Conservation (phyloP, 805 yeast species). For the Candida rishiriensis region DNA sequence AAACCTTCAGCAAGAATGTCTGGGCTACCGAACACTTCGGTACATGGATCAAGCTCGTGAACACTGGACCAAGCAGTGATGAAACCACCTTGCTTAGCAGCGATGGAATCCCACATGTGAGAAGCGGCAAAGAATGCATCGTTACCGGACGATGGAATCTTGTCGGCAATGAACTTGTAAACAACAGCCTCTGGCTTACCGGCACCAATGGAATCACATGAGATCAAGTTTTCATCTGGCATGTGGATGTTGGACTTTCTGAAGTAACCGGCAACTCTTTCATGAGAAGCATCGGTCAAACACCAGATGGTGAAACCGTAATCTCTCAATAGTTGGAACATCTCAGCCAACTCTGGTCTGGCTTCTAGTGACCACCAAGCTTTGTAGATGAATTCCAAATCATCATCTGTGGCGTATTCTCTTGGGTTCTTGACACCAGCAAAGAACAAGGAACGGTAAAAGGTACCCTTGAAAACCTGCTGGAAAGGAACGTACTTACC, state of each 20-base stretch:
- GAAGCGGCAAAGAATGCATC: slow-evolving; percentile 32
- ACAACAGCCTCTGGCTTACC: slow-evolving; percentile 29
- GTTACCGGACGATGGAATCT: slow-evolving; percentile 22
- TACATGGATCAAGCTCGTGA: slow-evolving; percentile 27
- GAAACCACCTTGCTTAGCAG: slow-evolving; percentile 30
- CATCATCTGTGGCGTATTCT: slow-evolving; percentile 24
- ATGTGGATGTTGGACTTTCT: slow-evolving; percentile 22
- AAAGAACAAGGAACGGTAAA: slow-evolving; percentile 23
- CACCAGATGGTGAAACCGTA: slow-evolving; percentile 30
- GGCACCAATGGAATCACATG: slow-evolving; percentile 27
- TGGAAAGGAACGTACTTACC: slow-evolving; percentile 24
- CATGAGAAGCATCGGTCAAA: slow-evolving; percentile 27
- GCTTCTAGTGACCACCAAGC: slow-evolving; percentile 25
- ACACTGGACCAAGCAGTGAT: slow-evolving; percentile 30
- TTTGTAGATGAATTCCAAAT: slow-evolving; percentile 19
- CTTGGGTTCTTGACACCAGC: slow-evolving; percentile 27
- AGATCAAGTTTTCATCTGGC: slow-evolving; percentile 25
- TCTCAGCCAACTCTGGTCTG: slow-evolving; percentile 26
- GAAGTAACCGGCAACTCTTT: slow-evolving; percentile 27
- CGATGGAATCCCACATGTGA: slow-evolving; percentile 31
- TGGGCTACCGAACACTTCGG: slow-evolving; percentile 27
- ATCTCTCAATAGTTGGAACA: slow-evolving; percentile 26
- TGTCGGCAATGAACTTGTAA: slow-evolving; percentile 23
- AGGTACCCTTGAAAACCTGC: slow-evolving; percentile 24
- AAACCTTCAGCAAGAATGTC: slow-evolving; percentile 27